Conservation (phyloP, 1,139 yeast genomes). For the Magnusiomyces suaveolens region DNA sequence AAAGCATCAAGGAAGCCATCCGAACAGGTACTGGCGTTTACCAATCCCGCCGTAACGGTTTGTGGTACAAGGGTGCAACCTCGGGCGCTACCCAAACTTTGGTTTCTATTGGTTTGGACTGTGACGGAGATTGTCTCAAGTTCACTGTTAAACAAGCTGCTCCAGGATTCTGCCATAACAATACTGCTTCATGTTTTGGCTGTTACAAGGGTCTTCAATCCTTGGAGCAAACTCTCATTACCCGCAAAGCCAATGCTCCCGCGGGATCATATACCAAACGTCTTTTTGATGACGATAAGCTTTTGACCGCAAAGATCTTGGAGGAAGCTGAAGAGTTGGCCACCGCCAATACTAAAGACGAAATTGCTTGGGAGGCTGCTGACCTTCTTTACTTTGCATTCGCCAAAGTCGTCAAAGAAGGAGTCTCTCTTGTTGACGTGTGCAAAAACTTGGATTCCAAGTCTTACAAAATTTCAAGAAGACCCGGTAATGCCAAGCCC, state of each 20-base stretch:
- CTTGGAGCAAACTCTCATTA: slow-evolving; percentile 54
- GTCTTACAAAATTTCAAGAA: slow-evolving; percentile 74
- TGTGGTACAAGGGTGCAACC: slow-evolving; percentile 95
- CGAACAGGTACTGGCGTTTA: slow-evolving; percentile 81
- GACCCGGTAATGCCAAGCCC: slow-evolving; percentile 94
- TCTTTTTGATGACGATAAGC: slow-evolving; percentile 63
- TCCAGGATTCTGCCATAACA: slow-evolving; percentile 86
- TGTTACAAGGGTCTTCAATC: slow-evolving; percentile 44
- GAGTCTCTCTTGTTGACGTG: slow-evolving; percentile 69
- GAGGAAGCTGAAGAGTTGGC: slow-evolving; percentile 96
- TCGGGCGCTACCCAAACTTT: slow-evolving; percentile 89
- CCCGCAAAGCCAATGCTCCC: slow-evolving; percentile 53
- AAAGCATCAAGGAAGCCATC: slow-evolving; percentile 73
- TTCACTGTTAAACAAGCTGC: slow-evolving; percentile 77
- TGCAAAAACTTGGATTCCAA: slow-evolving; percentile 79
- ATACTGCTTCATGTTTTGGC: slow-evolving; percentile 74
- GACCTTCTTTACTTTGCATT: slow-evolving; percentile 85
- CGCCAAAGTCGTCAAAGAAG: slow-evolving; percentile 75
- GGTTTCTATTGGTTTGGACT: slow-evolving; percentile 59
- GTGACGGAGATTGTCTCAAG: slow-evolving; percentile 86
- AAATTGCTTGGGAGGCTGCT: slow-evolving; percentile 95
- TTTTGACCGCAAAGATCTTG: slow-evolving; percentile 75
- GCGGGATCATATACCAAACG: slow-evolving; percentile 89
- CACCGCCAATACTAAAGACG: slow-evolving; percentile 62
- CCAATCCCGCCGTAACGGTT: slow-evolving; percentile 78